Evolutionary conservation across 208 protist species (phyloP), one percentile per base, ranked within the genome.

Genomic region (Trypanosoma avium): DNA sequence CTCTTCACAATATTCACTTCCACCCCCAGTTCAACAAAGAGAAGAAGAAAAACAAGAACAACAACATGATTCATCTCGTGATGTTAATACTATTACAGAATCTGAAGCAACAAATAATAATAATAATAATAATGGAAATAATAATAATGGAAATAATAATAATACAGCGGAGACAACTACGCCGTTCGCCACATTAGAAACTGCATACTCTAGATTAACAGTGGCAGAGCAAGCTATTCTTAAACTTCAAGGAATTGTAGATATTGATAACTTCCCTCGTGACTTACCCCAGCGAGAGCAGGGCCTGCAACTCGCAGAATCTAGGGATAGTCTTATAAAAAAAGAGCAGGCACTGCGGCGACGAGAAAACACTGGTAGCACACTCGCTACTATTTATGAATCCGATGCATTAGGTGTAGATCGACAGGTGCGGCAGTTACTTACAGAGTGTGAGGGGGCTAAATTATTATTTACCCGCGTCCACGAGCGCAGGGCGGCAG

Each of bases 221-320:
- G 30, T 64, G 6, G 55, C 50, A 17, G 66, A 67, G 30, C 42
- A 67, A 15, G 52, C 61, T 1, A 46, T 70, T 24, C 30, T 46
- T 27, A 68, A 77, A 64, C 8, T 79, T 19, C 46, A 43, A 17
- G 17, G 26, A 17, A 19, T 19, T 30, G n/a, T 76, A 50, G 60
- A 61, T 49, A 55, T 65, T 22, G 53, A 65, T 12, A 4, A 9
- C 40, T 79, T 68, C 30, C 64, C 73, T 8, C 55, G 27, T 32
- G 48, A 60, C 46, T 75, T 94, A 42, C 88, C 88, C 9, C 67
- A 79, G 61, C 50, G 61, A 53, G 61, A 83, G 21, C 50, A 74
- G 35, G 45, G 60, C 4, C 47, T 30, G 6, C 53, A 61, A 17
- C 48, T 91, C 3, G 73, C 70, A 8, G 53, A 75, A 42, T 47